Base-by-base conservation (phyloP, 2,329 filamentous ascomycete species). In the Colletotrichum sp. region DNA sequence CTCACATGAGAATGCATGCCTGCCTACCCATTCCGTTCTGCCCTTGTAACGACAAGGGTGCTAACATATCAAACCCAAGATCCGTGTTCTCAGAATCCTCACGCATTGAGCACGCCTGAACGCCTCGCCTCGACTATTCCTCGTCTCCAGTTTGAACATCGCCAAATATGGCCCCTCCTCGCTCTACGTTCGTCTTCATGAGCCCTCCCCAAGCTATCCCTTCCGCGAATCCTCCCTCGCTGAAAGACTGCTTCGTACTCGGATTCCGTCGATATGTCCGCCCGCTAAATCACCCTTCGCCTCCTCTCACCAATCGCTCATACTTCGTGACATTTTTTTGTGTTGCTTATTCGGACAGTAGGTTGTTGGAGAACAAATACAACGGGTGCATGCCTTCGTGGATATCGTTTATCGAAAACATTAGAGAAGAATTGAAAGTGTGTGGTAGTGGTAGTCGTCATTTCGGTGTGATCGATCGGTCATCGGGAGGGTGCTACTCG, bases 401-500 rank as follows among this genome's bases (percentile, higher is more conserved):
- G 62, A 75, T 75, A 75, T 71, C 71, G 66, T 70, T 64, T 64
- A 59, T 67, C 66, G 44, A 49, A 75, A 75, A 70, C 62, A 64
- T 29, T 32, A 30, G 32, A 39, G 32, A 66, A 71, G 30, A 30
- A 36, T 27, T 27, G n/a, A 15, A n/a, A 36, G 55, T 9, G 15
- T 44, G 7, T 55, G 36, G 19, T 32, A 8, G 30, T 32, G 30
- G 19, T 30, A 30, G 0, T 15, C 12, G 30, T 32, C 11, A 22
- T 30, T 63, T 63, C 59, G 19, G 15, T n/a, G 59, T n/a, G 59
- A 25, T 63, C 39, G 30, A 27, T 27, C 29, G 36, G 39, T 72
- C 34, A 12, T 57, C 72, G 68, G 59, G 22, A 36, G n/a, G n/a
- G 2, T 13, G 78, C 78, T 85, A 88, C 65, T 88, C 87, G 76